Conservation (phyloP, 2,329 filamentous ascomycete genomes). For the Fusarium palustre region DNA sequence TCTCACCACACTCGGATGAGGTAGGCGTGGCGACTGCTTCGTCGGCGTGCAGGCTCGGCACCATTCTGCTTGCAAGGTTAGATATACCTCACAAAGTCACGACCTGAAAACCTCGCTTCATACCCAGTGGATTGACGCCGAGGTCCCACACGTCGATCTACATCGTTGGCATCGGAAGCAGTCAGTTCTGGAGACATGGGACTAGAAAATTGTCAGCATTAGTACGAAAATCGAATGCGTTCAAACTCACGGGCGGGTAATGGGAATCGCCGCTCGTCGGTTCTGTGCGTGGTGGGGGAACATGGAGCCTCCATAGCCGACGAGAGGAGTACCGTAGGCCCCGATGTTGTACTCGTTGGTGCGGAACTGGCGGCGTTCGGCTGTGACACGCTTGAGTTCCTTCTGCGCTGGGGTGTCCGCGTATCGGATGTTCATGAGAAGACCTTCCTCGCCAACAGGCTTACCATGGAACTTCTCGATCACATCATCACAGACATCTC, state of each 20-base stretch:
- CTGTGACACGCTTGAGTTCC: slow-evolving; percentile 94
- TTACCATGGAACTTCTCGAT: slow-evolving; percentile 88
- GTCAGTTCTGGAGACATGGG: slow-evolving; percentile 1
- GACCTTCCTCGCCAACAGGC: slow-evolving; percentile 78
- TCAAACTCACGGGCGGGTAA: slow-evolving; percentile 49
- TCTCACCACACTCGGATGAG: slow-evolving; percentile 65
- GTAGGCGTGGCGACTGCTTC: slow-evolving; percentile 55
- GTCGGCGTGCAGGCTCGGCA: slow-evolving; percentile 56
- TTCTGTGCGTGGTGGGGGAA: slow-evolving; percentile 55
- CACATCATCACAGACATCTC: slow-evolving; percentile 90
- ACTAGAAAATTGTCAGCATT: slow-evolving; percentile 28
- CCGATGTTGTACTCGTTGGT: slow-evolving; percentile 93
- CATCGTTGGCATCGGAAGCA: slow-evolving; percentile 30
- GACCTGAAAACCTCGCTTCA: slow-evolving; percentile 41
- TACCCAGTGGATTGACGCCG: slow-evolving; percentile 54
- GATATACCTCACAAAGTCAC: slow-evolving; percentile 45
- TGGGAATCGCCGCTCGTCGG: slow-evolving; percentile 47
- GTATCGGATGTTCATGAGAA: slow-evolving; percentile 93
- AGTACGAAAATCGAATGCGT: not conserved
- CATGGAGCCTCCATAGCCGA: slow-evolving; percentile 62
- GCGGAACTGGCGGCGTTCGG: slow-evolving; percentile 93
- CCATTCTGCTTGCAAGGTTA: slow-evolving; percentile 53
- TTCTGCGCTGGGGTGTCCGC: slow-evolving; percentile 98
- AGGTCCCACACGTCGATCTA: slow-evolving; percentile 48
- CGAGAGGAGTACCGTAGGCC: slow-evolving; percentile 72